Evolutionary conservation across 129 eudicot genomes (phyloP).

Genomic region (Flaveria trinervia): DNA sequence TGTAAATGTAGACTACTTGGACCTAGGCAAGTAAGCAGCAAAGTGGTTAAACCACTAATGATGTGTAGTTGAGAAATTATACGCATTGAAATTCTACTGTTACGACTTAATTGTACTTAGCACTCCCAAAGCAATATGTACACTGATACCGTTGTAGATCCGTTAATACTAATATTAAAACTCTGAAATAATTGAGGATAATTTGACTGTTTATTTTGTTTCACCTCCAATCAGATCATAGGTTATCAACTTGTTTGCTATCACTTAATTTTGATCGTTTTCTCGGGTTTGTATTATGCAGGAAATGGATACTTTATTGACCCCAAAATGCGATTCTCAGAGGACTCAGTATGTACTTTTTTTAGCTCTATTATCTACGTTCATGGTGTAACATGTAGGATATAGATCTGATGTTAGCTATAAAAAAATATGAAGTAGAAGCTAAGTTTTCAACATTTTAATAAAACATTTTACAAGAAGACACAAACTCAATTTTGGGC

Average conservation of each 20-base stretch:
- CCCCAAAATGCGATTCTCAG: conserved; percentile 30
- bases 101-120: not conserved
- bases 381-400: not conserved
- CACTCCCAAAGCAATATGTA: conserved; percentile 6
- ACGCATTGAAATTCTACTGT: not conserved
- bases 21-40: not conserved
- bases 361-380: not conserved
- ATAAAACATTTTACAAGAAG: not conserved
- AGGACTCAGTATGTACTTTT: conserved; percentile 29
- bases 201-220: not conserved
- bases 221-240: not conserved
- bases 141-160: not conserved
- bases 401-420: conserved; percentile 10
- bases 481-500: not conserved
- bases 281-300: conserved; percentile 17
- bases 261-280: conserved; percentile 8
- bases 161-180: not conserved
- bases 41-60: not conserved
- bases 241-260: not conserved
- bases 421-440: not conserved
- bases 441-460: not conserved
- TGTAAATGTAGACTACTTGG: not conserved
- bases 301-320: conserved; percentile 34
- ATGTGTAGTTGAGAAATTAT: not conserved
- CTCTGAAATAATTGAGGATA: not conserved